phyloP scores from a whole-genome alignment of 2,329 filamentous ascomycete species.

The Apiospora sp. region DNA sequence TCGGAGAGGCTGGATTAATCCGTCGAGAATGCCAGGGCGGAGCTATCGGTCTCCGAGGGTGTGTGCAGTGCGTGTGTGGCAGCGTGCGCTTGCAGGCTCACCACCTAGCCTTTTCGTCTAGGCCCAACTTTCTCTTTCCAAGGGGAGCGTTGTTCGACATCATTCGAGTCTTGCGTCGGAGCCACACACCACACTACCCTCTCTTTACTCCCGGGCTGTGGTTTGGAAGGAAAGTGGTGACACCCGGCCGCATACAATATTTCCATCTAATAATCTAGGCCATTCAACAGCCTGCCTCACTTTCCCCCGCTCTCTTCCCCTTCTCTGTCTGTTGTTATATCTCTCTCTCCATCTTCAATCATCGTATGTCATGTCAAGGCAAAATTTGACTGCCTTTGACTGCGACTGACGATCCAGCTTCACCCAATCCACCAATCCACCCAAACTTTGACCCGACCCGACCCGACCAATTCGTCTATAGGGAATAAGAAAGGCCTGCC shows the following conservation, averaged over 20 bases:
- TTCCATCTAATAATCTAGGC: slow-evolving; percentile 1
- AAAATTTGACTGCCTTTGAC: slow-evolving; percentile 16
- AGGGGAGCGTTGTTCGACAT: slow-evolving; percentile 17
- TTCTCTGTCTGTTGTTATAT: not conserved
- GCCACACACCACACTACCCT: not conserved
- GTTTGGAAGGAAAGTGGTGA: slow-evolving; percentile 19
- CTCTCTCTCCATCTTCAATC: not conserved
- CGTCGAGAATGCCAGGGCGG: not conserved
- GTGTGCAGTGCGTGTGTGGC: not conserved
- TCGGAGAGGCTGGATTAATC: slow-evolving; percentile 16
- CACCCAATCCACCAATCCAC: not conserved
- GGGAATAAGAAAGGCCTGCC: not conserved
- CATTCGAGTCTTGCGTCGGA: not conserved
- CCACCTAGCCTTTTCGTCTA: not conserved
- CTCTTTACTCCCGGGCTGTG: not conserved
- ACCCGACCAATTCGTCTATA: not conserved
- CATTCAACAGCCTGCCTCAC: not conserved
- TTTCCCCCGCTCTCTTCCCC: slow-evolving; percentile 3
- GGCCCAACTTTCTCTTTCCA: slow-evolving; percentile 7
- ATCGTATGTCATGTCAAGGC: slow-evolving; percentile 20
- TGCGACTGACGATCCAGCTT: slow-evolving; percentile 10
- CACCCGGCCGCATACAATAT: not conserved
- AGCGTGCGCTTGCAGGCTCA: not conserved
- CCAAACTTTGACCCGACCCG: not conserved
- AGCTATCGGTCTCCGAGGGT: not conserved